These are phyloP conservation scores for Epichloe aotearoae DNA, from an alignment of 2,329 filamentous ascomycete species.

Conservation along the genomic window DNA sequence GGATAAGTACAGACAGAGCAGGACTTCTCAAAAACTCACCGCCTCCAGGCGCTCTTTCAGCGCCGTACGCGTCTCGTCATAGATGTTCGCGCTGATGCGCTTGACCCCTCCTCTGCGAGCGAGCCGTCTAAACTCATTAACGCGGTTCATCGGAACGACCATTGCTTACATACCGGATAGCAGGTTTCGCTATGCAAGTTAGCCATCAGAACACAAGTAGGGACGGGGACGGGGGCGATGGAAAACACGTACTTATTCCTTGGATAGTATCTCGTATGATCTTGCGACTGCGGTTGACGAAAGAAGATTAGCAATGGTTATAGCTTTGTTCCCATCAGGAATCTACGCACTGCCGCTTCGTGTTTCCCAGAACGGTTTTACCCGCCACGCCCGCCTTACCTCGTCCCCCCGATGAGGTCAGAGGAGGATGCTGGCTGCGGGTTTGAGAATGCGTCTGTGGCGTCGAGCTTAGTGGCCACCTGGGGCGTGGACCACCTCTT, in stretches of 20 bases:
- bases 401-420: background rate
- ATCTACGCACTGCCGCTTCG: background rate
- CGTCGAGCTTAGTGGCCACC: background rate
- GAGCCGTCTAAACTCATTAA: slow-evolving; percentile 37
- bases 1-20: background rate
- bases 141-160: background rate
- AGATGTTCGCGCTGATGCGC: slow-evolving; percentile 51
- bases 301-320: background rate
- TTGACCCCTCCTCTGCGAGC: slow-evolving; percentile 68
- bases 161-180: slow-evolving; percentile 1
- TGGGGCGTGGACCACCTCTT: background rate
- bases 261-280: slow-evolving; percentile 8
- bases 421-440: background rate
- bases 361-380: slow-evolving; percentile 1
- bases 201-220: slow-evolving; percentile 5
- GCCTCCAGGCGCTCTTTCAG: slow-evolving; percentile 35
- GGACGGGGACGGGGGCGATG: background rate
- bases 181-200: slow-evolving; percentile 3
- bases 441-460: background rate
- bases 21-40: slow-evolving; percentile 22
- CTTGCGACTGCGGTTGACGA: slow-evolving; percentile 6
- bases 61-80: slow-evolving; percentile 43
- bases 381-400: background rate
- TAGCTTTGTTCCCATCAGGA: background rate
- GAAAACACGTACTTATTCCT: slow-evolving; percentile 7